A percentile compares a stretch with the other conserved stretches of the same genome.
Evolutionary conservation across 2,329 filamentous ascomycete genomes (phyloP).

Genomic region (Botrytis cinerea): DNA sequence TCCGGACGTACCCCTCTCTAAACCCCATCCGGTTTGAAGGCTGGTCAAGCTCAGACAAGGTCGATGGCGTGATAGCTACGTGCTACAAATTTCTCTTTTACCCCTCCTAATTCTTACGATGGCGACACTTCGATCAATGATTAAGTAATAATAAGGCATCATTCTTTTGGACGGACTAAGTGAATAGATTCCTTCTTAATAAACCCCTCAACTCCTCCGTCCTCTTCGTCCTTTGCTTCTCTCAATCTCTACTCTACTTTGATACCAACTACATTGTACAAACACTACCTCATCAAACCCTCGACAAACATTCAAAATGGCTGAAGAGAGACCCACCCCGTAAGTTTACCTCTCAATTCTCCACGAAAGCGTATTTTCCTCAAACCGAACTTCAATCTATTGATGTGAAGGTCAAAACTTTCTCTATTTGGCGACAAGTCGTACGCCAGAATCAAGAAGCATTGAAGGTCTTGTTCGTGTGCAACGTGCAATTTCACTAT

Average conservation of each 20-base stretch:
- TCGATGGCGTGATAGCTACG: slow-evolving; percentile 24
- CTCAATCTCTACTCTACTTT: background rate
- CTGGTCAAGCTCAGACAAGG: slow-evolving; percentile 8
- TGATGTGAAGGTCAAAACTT: background rate
- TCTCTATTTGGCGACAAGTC: background rate
- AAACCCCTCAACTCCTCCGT: background rate
- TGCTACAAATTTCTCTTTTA: slow-evolving; percentile 17
- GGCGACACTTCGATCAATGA: slow-evolving; percentile 17
- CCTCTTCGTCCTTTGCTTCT: background rate
- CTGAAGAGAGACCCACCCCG: slow-evolving; percentile 30
- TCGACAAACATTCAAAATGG: slow-evolving; percentile 26
- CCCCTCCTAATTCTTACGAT: slow-evolving; percentile 7
- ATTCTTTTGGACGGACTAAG: background rate
- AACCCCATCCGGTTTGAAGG: slow-evolving; percentile 14
- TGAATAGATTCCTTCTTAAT: background rate
- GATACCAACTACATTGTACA: background rate
- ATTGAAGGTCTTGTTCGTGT: background rate
- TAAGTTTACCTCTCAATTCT: slow-evolving; percentile 23
- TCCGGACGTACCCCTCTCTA: slow-evolving; percentile 21
- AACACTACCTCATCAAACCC: background rate
- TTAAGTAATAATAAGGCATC: slow-evolving; percentile 18
- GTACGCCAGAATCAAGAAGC: background rate
- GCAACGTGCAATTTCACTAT: background rate
- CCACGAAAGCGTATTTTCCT: background rate
- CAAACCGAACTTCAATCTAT: background rate